Base-by-base conservation (phyloP, 805 yeast genomes). In the Pichia cephalocereana region DNA sequence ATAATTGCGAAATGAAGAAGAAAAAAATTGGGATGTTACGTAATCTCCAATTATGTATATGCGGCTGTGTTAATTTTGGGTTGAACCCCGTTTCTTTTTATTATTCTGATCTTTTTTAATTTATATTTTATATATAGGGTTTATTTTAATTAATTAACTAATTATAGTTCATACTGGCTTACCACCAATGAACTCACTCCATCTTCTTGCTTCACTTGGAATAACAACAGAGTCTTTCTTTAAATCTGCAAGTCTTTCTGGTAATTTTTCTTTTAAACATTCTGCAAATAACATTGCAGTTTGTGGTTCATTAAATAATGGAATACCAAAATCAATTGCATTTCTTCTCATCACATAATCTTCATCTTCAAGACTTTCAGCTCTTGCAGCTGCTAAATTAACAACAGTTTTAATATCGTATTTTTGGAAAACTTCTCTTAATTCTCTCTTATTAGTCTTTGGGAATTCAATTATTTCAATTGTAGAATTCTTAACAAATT, bases 321-420 rank as follows among this genome's bases (percentile, higher is more conserved):
- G 96, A 61, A 91, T 83, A 52, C 86, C 98, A 66, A 93, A 93
- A 68, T 93, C 99, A 70, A 93, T 95, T 43, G 99, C 98, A 67
- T 93, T 93, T 74, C 99, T 84, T 75, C 99, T 84, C 99, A 93
- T 93, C 50, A 91, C 83, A 68, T 93, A 93, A 70, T 93, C 97
- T 68, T 85, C 83, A 63, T 93, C 97, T 54, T 79, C 68, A 54
- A 87, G 75, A 54, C 77, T 71, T 60, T 86, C 95, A 41, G 98
- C 99, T 65, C 96, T 80, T 40, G 86, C 84, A 58, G 75, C 75
- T 47, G 99, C 97, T 61, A 93, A 77, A 71, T 93, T 93, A 78
- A 91, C 82, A 17, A 93, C 99, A 54, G 89, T 83, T 54, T 82
- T 76, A 64, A 93, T 81, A 60, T 90, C 81, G 68, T 87, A 79